Evolutionary conservation across 139 green algal species (phyloP), one percentile per base, ranked within the genome.

Genomic region (Spirogloea muscicola): DNA sequence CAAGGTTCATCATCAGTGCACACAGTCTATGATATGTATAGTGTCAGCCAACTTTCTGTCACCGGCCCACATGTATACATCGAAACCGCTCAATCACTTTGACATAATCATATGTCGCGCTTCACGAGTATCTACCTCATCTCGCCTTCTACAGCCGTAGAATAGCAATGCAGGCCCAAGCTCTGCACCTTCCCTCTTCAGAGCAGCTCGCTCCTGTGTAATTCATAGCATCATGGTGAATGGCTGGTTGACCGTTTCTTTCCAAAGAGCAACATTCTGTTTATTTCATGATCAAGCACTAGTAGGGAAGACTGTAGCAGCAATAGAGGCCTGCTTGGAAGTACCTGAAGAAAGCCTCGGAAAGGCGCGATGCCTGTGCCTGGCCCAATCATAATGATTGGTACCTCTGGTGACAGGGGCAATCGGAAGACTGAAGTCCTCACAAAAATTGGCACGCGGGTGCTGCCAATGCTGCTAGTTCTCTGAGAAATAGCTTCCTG

Each of bases 361-460:
- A 98, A 99, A 33, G 94, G 94, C 0, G 94, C 94, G 29, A 98
- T 83, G 1, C 94, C 94, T 0, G 94, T 98, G 76, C 94, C 94
- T 0, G 94, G 94, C 2, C 94, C 94, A 3, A 99, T 83, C 94
- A 98, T 97, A 25, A 98, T 76, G 25, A 99, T 58, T 0, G 94
- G 93, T 43, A 71, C 68, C 2, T 25, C 25, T 1, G 81, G 60
- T 68, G 92, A 74, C 13, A 52, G 3, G 0, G 94, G 94, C 67
- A 97, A 86, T 72, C 87, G 88, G 86, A 99, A 98, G 49, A 85
- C 84, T 36, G 88, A 95, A 49, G 62, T 82, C 44, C 94, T 86
- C 39, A 98, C 72, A 61, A 94, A 97, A 3, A 91, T 68, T 5
- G 91, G 87, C 4, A 94, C 64, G 9, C 49, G 55, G n/a, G n/a